Evolutionary conservation across 345 rosid genomes (phyloP), one percentile per base, ranked within the genome.

Genomic region (Gossypium mustelinum): DNA sequence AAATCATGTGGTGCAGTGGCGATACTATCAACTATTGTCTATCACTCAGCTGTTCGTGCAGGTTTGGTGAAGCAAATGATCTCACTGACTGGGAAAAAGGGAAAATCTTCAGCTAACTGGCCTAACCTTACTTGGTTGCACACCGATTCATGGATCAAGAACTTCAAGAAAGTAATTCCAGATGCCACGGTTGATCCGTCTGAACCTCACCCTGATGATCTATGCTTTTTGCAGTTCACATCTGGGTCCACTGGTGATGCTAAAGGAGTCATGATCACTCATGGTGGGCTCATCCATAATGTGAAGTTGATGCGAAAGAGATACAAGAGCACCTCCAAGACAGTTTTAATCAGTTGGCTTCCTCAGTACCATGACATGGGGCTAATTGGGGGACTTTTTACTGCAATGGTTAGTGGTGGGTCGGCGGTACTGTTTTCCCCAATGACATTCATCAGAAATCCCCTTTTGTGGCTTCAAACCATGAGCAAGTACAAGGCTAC

Each of bases 321-420:
- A 76, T 89, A 87, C 64, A 82, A 48, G 77, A 86, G 89, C 85
- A 86, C 86, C 72, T 89, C 94, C 25, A 80, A 82, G 66, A 87
- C 91, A n/a, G 85, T 87, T 24, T 73, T 82, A 9, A 82, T 87
- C 51, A 86, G 90, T 73, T 89, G 94, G 94, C 91, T 89, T 74
- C 94, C 94, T 41, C 94, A 89, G 52, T 89, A 89, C 79, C 94
- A 89, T 79, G 91, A 87, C 78, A 87, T 87, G 91, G 94, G 94
- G 56, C 80, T 89, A 54, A 87, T 89, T 68, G 94, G 94, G 63
- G 94, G 94, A 55, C 84, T 89, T 69, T 86, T 89, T 72, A 86
- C 89, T 9, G 86, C 94, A 41, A 43, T 89, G 79, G 90, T 87
- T 27, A 83, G 91, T 65, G 94, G 94, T 39, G 90, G 94, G 69